Evolutionary conservation across 1,284 basidiomycete genomes (phyloP).

Genomic region (Cutaneotrichosporon cutaneum): DNA sequence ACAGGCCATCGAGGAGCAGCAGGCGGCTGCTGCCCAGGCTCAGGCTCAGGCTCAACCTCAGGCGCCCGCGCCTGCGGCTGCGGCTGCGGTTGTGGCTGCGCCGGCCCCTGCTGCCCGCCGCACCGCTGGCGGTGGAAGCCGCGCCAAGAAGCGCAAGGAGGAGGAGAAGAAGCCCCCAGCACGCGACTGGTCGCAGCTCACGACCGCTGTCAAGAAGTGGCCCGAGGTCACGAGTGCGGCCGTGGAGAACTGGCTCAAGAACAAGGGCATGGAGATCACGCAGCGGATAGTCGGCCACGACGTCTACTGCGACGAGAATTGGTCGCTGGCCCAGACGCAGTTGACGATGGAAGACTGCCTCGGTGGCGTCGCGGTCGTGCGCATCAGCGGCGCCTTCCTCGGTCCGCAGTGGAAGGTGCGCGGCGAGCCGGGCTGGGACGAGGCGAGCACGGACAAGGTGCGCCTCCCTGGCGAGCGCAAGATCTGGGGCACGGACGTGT

Average conservation of each 20-base stretch:
- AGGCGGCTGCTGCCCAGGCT: background rate
- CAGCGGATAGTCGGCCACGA: conserved; percentile 27
- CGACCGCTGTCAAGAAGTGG: conserved; percentile 27
- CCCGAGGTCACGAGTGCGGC: conserved; percentile 38
- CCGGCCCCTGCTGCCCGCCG: conserved; percentile 8
- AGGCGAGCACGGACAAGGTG: conserved; percentile 22
- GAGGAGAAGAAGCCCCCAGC: conserved; percentile 32
- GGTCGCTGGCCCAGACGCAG: conserved; percentile 32
- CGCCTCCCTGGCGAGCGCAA: conserved; percentile 42
- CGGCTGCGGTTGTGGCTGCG: conserved; percentile 12
- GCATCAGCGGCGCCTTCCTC: conserved; percentile 40
- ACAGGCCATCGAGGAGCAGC: conserved; percentile 42
- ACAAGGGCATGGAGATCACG: conserved; percentile 17
- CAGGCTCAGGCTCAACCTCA: background rate
- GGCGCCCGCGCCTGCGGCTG: background rate
- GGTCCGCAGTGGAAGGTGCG: conserved; percentile 43
- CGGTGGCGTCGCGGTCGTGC: conserved; percentile 39
- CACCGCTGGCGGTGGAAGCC: conserved; percentile 27
- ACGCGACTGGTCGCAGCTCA: conserved; percentile 35
- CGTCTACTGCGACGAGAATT: conserved; percentile 36
- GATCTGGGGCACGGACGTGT: conserved; percentile 61
- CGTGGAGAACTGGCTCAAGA: conserved; percentile 38
- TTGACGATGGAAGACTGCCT: conserved; percentile 22
- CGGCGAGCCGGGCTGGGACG: conserved; percentile 49
- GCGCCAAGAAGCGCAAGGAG: conserved; percentile 41